Evolutionary conservation across 2,329 filamentous ascomycete genomes (phyloP).

Genomic region (Xylaria multiplex): DNA sequence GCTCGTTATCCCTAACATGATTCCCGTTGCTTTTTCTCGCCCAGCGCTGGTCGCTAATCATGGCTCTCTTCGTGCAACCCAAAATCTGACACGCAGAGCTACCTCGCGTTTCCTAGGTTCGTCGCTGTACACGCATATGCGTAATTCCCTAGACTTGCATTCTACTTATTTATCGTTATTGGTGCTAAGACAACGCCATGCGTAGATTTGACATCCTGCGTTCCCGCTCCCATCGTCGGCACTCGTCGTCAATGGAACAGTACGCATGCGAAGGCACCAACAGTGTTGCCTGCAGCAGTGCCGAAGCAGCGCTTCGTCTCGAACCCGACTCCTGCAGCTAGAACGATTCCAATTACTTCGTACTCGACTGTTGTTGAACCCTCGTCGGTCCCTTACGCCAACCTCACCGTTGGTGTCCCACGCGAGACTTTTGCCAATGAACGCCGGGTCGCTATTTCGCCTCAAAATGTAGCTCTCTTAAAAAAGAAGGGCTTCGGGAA

Average conservation of each 20-base stretch:
- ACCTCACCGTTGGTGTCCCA: slow-evolving; percentile 81
- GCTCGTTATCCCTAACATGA: slow-evolving; percentile 42
- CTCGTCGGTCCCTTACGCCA: slow-evolving; percentile 70
- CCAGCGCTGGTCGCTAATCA: slow-evolving; percentile 47
- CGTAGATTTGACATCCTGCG: slow-evolving; percentile 42
- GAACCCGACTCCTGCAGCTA: slow-evolving; percentile 36
- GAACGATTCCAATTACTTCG: slow-evolving; percentile 43
- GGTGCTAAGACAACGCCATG: slow-evolving; percentile 43
- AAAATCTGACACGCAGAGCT: slow-evolving; percentile 41
- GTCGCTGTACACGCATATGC: slow-evolving; percentile 34
- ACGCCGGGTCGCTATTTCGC: slow-evolving; percentile 84
- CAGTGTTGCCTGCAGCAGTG: slow-evolving; percentile 45
- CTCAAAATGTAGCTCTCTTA: slow-evolving; percentile 81
- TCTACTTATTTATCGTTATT: slow-evolving; percentile 23
- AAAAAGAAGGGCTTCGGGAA: slow-evolving; percentile 86
- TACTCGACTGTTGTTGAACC: slow-evolving; percentile 51
- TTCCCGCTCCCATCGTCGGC: slow-evolving; percentile 34
- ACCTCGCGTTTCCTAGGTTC: slow-evolving; percentile 47
- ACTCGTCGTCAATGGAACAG: slow-evolving; percentile 46
- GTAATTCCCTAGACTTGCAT: slow-evolving; percentile 23
- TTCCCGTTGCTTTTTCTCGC: slow-evolving; percentile 44
- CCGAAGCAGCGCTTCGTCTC: slow-evolving; percentile 40
- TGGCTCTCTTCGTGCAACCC: slow-evolving; percentile 43
- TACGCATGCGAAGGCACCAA: slow-evolving; percentile 45
- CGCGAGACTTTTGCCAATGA: slow-evolving; percentile 82